Evolutionary conservation across 1,284 basidiomycete genomes (phyloP).

Genomic region (Austropuccinia psidii): DNA sequence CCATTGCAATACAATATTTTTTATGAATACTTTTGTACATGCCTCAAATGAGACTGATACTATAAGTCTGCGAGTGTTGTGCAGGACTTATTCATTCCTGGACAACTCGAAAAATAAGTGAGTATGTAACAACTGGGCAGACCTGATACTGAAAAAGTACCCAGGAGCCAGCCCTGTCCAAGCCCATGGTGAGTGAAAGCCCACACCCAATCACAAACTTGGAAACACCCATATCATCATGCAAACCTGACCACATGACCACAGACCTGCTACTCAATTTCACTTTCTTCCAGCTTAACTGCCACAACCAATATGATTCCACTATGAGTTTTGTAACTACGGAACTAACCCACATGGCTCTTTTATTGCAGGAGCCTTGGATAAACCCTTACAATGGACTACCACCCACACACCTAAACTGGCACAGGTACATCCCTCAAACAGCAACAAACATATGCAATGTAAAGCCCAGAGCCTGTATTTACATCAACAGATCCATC

Average conservation of each 20-base stretch:
- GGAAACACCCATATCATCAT: neutral
- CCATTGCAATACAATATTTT: too few species aligned
- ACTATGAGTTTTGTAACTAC: neutral
- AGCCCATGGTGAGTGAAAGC: neutral
- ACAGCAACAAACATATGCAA: neutral
- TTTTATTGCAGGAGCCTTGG: slow-evolving; percentile 5
- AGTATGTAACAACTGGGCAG: too few species aligned
- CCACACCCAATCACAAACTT: neutral
- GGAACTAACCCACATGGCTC: neutral
- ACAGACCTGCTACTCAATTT: neutral
- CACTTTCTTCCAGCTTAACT: neutral
- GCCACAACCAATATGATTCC: slow-evolving; percentile 9
- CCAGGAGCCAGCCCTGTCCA: too few species aligned
- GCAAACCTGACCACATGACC: neutral
- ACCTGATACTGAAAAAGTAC: too few species aligned
- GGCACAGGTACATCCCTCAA: neutral
- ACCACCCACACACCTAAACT: neutral
- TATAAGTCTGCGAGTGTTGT: too few species aligned
- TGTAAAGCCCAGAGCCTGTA: neutral
- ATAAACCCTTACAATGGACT: neutral
- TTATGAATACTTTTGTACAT: too few species aligned
- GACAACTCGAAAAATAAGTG: too few species aligned
- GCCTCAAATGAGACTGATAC: too few species aligned
- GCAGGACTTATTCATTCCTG: too few species aligned
- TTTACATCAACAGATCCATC: slow-evolving; percentile 3